Evolutionary conservation across 805 yeast genomes (phyloP), one percentile per base, ranked within the genome.

Genomic region (Metschnikowia aberdeeniae): DNA sequence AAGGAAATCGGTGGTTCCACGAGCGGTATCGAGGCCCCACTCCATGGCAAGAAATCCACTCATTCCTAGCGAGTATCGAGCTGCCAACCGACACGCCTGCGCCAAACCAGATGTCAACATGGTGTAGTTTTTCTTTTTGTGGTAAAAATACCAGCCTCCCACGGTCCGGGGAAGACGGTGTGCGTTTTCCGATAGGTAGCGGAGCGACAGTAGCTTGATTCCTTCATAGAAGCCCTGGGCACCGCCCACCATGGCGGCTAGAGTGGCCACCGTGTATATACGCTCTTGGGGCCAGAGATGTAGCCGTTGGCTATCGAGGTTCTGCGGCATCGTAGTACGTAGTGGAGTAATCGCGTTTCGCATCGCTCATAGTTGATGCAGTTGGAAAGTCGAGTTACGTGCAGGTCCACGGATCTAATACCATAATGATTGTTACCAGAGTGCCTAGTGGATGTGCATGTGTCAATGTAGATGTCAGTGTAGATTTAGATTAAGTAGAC

Each of bases 141-240:
- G 93, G 63, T 88, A 88, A 60, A 83, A 84, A 58, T 84, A 88
- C 96, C 96, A 88, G 0, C 92, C 93, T 17, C 88, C 89, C 43
- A 80, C 83, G 0, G 84, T 80, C 19, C 63, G 72, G 6, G 96
- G 96, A 46, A 89, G 66, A 42, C 96, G 61, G 59, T 88, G 96
- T 11, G 93, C 84, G 57, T 88, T 88, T 53, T 86, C 87, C 2
- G 90, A 89, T 38, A 88, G 68, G 54, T 77, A 88, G 35, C 80
- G 72, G 35, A 81, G 63, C 1, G 85, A 77, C 0, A 86, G 68
- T 2, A 60, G 51, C 43, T 72, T 72, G 55, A 78, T 78, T 3
- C 92, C 92, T 12, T 71, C 65, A 43, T 76, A 73, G 56, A 82
- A 72, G 7, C 95, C 95, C 29, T 74, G 48, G 1, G 70, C 73